A percentile compares a stretch with the other conserved stretches of the same genome.
phyloP scores from a whole-genome alignment of 2,329 filamentous ascomycete species.

The Anthostomella pinea region DNA sequence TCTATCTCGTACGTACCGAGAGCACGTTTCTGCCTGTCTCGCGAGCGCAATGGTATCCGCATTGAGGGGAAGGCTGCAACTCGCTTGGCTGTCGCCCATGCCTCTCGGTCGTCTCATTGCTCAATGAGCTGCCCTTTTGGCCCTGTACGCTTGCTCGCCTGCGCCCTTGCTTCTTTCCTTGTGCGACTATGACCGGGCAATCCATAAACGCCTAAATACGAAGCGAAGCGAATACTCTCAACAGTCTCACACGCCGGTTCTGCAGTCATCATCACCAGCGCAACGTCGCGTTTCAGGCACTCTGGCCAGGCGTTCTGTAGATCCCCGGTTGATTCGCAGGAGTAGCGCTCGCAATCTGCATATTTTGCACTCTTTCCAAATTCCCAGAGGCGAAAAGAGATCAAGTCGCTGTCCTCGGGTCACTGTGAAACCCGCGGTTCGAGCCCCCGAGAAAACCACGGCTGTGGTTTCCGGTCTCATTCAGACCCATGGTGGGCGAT shows the following conservation, averaged over 20 bases:
- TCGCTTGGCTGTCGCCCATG: not conserved
- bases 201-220: not conserved
- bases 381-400: too few relatives aligned
- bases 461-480: slow-evolving; percentile 2
- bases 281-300: not conserved
- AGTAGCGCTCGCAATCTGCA: not conserved
- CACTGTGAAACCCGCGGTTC: too few relatives aligned
- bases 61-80: not conserved
- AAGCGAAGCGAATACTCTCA: not conserved
- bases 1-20: slow-evolving; percentile 17
- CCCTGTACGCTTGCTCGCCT: too few relatives aligned
- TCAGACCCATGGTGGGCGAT: slow-evolving; percentile 8
- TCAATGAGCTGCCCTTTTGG: too few relatives aligned
- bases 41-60: not conserved
- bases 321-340: not conserved
- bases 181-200: too few relatives aligned
- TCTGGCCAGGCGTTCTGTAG: not conserved
- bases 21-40: slow-evolving; percentile 1
- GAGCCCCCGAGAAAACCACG: too few relatives aligned
- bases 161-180: too few relatives aligned
- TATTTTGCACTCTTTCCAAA: too few relatives aligned
- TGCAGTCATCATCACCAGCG: not conserved
- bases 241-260: not conserved
- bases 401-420: too few relatives aligned
- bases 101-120: too few relatives aligned